Conservation (phyloP, 164 flowering plant species). For the Kalanchoe fedtschenkoi region DNA sequence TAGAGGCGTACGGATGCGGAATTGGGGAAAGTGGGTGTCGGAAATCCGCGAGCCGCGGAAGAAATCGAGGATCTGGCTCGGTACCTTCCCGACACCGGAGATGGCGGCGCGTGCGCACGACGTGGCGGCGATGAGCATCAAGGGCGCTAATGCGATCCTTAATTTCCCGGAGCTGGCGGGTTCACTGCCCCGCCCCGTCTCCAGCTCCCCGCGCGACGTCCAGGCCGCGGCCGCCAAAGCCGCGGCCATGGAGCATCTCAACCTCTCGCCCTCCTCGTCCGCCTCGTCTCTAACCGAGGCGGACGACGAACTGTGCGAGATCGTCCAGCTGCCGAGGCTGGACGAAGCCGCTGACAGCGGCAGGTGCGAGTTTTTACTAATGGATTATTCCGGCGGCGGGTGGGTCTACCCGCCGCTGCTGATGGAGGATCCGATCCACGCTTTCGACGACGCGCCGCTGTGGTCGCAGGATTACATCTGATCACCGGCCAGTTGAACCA, state of each 20-base stretch:
- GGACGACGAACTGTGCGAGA: not conserved
- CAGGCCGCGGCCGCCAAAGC: not conserved
- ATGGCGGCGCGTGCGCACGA: slow-evolving; percentile 6
- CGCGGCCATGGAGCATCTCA: not conserved
- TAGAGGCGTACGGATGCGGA: not conserved
- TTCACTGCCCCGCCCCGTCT: not conserved
- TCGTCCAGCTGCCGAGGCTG: not conserved
- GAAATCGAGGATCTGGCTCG: slow-evolving; percentile 3
- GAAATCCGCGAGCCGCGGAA: slow-evolving; percentile 5
- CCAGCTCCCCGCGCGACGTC: not conserved
- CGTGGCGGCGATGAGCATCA: not conserved
- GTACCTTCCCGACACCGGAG: not conserved
- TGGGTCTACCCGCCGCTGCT: slow-evolving; percentile 1
- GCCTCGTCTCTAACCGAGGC: not conserved
- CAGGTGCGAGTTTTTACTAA: not conserved
- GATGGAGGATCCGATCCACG: not conserved
- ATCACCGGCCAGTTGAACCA: not conserved
- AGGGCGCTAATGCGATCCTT: not conserved
- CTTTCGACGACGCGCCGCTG: not conserved
- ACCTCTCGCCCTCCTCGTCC: not conserved
- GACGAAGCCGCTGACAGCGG: not conserved
- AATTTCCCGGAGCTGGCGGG: not conserved
- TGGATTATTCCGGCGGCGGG: not conserved
- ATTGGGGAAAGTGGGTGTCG: slow-evolving; percentile 2
- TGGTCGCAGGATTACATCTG: not conserved